A percentile compares a stretch with the other conserved stretches of the same genome.
phyloP scores from a whole-genome alignment of 2,329 filamentous ascomycete genomes.

The Penicillium paneum region DNA sequence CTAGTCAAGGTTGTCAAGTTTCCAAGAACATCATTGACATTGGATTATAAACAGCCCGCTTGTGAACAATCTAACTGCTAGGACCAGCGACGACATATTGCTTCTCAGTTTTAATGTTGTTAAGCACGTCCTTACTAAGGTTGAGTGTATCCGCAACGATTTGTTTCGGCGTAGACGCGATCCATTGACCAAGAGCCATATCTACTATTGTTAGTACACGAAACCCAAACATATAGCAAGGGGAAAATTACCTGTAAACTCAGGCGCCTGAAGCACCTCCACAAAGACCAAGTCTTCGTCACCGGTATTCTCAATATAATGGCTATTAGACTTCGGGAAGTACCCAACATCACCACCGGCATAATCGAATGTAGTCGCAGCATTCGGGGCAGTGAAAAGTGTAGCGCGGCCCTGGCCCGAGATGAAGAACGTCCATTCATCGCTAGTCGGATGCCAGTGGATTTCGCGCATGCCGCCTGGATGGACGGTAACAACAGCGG shows the following conservation, averaged over 20 bases:
- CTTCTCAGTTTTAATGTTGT: constrained; percentile 45
- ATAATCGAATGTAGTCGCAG: constrained; percentile 73
- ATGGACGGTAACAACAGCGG: constrained; percentile 67
- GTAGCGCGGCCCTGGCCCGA: constrained; percentile 68
- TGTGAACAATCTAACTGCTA: neutral
- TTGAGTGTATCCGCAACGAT: constrained; percentile 57
- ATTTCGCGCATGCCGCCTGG: constrained; percentile 73
- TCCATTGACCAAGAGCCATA: constrained; percentile 48
- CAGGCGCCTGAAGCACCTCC: constrained; percentile 69
- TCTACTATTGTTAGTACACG: constrained; percentile 36
- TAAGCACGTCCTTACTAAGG: constrained; percentile 41
- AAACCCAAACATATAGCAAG: neutral
- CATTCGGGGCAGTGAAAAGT: constrained; percentile 67
- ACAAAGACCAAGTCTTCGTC: constrained; percentile 73
- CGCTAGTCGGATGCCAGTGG: constrained; percentile 77
- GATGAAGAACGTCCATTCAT: constrained; percentile 81
- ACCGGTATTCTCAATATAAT: constrained; percentile 75
- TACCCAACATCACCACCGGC: constrained; percentile 72
- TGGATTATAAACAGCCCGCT: neutral
- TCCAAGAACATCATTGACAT: neutral
- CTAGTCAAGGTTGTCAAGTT: neutral
- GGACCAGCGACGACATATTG: constrained; percentile 44
- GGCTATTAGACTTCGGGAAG: constrained; percentile 72
- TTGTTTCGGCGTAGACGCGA: constrained; percentile 54
- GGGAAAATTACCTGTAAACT: constrained; percentile 50